Evolutionary conservation across 495 filamentous ascomycete genomes (phyloP).

Genomic region (Xylaria castorea): DNA sequence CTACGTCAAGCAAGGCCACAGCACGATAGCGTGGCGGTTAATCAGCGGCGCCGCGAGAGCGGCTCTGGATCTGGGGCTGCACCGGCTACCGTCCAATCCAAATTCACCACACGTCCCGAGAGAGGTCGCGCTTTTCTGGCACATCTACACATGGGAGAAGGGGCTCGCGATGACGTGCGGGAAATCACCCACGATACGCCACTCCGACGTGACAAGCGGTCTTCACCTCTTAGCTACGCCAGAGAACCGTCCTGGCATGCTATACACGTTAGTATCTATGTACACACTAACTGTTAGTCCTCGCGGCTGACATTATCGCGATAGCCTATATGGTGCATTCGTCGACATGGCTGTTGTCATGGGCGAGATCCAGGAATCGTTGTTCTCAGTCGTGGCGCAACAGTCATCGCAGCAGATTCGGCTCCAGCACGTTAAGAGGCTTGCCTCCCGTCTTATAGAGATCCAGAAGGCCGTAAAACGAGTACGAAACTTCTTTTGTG

Average conservation of each 20-base stretch:
- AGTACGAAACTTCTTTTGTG: conserved; percentile 11
- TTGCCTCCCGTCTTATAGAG: conserved; percentile 24
- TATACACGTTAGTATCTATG: conserved; percentile 22
- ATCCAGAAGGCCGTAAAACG: conserved; percentile 25
- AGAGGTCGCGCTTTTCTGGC: conserved; percentile 63
- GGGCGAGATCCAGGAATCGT: conserved; percentile 33
- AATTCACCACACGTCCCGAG: conserved; percentile 35
- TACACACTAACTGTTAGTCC: not conserved
- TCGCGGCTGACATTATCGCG: not conserved
- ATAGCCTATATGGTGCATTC: conserved; percentile 32
- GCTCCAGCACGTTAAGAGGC: conserved; percentile 25
- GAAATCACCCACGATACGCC: conserved; percentile 64
- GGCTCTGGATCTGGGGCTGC: conserved; percentile 34
- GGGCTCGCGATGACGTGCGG: conserved; percentile 66
- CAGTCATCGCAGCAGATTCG: conserved; percentile 28
- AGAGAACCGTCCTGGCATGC: not conserved
- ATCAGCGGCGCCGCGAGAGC: conserved; percentile 33
- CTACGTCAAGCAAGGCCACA: conserved; percentile 38
- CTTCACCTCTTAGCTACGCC: conserved; percentile 16
- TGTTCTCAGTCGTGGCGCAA: conserved; percentile 35
- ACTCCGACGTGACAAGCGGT: conserved; percentile 63
- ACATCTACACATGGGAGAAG: conserved; percentile 64
- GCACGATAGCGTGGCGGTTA: conserved; percentile 36
- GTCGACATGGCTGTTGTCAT: conserved; percentile 29
- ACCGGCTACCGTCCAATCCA: conserved; percentile 40